A percentile compares a stretch with the other conserved stretches of the same genome.
Evolutionary conservation across 108 stramenopile genomes (phyloP).

Genomic region (Skeletonema grethae): DNA sequence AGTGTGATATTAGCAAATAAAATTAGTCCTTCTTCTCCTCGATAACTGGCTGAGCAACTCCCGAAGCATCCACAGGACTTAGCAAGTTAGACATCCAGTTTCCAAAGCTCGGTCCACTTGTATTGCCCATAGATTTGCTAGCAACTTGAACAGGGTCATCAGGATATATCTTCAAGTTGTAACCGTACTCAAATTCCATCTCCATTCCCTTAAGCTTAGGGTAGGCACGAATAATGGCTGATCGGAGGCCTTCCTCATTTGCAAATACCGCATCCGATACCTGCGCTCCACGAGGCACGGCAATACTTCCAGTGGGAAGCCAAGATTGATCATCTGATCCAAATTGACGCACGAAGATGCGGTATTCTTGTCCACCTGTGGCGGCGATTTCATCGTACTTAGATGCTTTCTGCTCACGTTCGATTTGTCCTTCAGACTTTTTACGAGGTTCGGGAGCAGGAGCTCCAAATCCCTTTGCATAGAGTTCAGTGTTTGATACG

Average conservation of each 20-base stretch:
- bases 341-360: constrained; percentile 84
- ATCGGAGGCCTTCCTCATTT: constrained; percentile 68
- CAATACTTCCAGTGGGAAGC: constrained; percentile 81
- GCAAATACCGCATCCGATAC: constrained; percentile 82
- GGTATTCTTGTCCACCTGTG: constrained; percentile 86
- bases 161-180: constrained; percentile 85
- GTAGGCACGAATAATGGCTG: constrained; percentile 69
- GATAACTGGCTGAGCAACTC: constrained; percentile 35
- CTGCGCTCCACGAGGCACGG: constrained; percentile 81
- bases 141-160: constrained; percentile 90
- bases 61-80: constrained; percentile 73
- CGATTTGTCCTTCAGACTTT: constrained; percentile 70
- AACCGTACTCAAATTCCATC: constrained; percentile 86
- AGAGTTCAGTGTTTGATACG: constrained; percentile 5
- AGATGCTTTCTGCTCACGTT: constrained; percentile 63
- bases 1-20: background rate
- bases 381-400: constrained; percentile 84
- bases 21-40: constrained; percentile 10
- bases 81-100: constrained; percentile 85
- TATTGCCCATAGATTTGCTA: constrained; percentile 34
- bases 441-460: constrained; percentile 47
- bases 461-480: constrained; percentile 69
- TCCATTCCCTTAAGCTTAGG: constrained; percentile 73
- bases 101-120: constrained; percentile 65
- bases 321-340: constrained; percentile 78